Evolutionary conservation across 345 rosid species (phyloP).

Genomic region (Ceriops zippeliana): DNA sequence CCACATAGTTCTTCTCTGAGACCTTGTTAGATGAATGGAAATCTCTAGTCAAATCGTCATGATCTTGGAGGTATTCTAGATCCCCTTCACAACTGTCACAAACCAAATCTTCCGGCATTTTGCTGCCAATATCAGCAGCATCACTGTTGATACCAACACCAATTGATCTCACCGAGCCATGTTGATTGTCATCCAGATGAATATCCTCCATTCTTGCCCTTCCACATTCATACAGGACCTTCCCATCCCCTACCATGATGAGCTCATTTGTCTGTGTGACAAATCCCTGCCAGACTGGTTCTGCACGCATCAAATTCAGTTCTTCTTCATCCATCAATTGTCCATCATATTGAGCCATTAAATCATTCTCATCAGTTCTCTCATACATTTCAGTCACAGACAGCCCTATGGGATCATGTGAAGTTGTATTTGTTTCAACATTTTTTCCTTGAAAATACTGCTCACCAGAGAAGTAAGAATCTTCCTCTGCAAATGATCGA

Average conservation of each 20-base stretch:
- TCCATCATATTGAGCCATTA: constrained; percentile 72
- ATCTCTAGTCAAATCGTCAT: constrained; percentile 51
- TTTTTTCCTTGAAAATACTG: constrained; percentile 62
- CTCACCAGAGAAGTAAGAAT: constrained; percentile 93
- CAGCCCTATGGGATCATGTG: constrained; percentile 74
- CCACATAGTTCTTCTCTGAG: constrained; percentile 50
- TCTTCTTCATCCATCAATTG: constrained; percentile 84
- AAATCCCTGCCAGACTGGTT: constrained; percentile 98
- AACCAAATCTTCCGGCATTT: constrained; percentile 79
- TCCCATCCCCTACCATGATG: constrained; percentile 54
- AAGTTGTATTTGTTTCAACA: constrained; percentile 53
- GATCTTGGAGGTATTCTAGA: constrained; percentile 71
- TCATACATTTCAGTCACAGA: constrained; percentile 64
- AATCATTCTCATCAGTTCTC: constrained; percentile 53
- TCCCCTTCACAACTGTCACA: constrained; percentile 96
- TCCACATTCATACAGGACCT: constrained; percentile 41
- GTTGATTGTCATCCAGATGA: constrained; percentile 77
- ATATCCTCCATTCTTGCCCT: constrained; percentile 52
- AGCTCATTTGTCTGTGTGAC: constrained; percentile 79
- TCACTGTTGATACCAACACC: constrained; percentile 96
- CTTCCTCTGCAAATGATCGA: constrained; percentile 91
- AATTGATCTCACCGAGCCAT: constrained; percentile 89
- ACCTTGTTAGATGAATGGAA: constrained; percentile 47
- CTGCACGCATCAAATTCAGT: constrained; percentile 66
- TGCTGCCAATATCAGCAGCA: constrained; percentile 92